Evolutionary conservation across 305 asterid genomes (phyloP), one percentile per base, ranked within the genome.

Genomic region (Plantago rigida): DNA sequence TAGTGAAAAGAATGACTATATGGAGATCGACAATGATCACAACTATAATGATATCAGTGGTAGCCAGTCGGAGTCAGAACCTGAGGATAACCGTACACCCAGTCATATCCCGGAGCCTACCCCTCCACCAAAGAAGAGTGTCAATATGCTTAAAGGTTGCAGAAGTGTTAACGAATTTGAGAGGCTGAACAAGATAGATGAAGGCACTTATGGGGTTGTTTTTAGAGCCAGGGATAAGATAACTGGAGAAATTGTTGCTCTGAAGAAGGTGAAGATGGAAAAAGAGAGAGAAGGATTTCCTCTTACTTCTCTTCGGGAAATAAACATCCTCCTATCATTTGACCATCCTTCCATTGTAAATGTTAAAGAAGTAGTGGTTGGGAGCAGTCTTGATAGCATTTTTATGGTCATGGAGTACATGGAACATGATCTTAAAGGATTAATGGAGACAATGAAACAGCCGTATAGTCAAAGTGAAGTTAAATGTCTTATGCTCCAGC

Each of bases 351-450:
- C 84, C 26, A 81, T 88, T 69, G 94, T 91, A 49, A 86, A 87
- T 78, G 94, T 91, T 49, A 87, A 91, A 72, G 96, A 87, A 80
- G 95, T 87, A 34, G 98, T 86, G 56, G 90, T 84, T 0, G 95
- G 95, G 2, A 80, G 79, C 75, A 77, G 65, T 71, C 89, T 84
- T 68, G 95, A 86, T 68, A 77, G 85, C 75, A 84, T 87, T 66
- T 91, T 73, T 75, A 78, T 87, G 96, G 95, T 83, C 69, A 91
- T 91, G 98, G 96, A 91, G 77, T 91, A 91, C 79, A 86, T 91
- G 98, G 98, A 91, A 74, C 96, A 87, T 69, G 98, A 91, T 75
- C 84, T 91, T 47, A 87, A 83, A 78, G 92, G 72, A 65, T 68
- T 91, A 68, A 82, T 91, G 88, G 92, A 87, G 79, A 73, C 90